Percentiles rank a stretch among this genome's conserved stretches.
Conservation (phyloP, 2,329 filamentous ascomycete genomes). For the Claviceps monticola region DNA sequence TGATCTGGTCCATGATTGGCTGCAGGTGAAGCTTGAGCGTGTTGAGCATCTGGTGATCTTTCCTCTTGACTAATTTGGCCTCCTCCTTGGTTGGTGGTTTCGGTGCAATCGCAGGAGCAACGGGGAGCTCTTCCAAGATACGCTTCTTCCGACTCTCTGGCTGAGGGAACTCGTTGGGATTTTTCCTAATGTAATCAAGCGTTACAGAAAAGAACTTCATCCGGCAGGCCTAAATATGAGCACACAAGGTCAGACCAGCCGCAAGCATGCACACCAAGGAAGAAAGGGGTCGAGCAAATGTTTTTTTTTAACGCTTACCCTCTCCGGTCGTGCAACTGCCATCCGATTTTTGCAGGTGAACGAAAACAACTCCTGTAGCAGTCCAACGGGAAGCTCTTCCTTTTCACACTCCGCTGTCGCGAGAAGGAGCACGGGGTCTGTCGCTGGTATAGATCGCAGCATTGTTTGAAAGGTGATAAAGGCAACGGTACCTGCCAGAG, state of each 20-base stretch:
- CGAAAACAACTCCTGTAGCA: conserved; percentile 71
- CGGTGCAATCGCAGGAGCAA: conserved; percentile 60
- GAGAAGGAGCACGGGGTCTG: conserved; percentile 76
- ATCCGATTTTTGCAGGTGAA: conserved; percentile 71
- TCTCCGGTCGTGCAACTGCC: conserved; percentile 51
- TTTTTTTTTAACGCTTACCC: conserved; percentile 27
- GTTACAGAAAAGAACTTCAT: conserved; percentile 67
- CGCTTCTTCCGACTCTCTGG: conserved; percentile 77
- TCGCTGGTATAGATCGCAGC: conserved; percentile 70
- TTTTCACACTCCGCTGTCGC: conserved; percentile 64
- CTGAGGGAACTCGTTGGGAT: conserved; percentile 77
- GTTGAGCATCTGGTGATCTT: conserved; percentile 74
- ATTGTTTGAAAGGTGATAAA: conserved; percentile 75
- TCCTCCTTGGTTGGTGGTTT: conserved; percentile 62
- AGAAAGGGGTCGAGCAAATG: too few relatives aligned
- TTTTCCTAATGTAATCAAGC: conserved; percentile 61
- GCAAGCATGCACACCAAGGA: neutral
- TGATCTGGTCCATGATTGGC: conserved; percentile 95
- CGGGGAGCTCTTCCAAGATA: conserved; percentile 59
- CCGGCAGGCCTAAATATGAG: conserved; percentile 37
- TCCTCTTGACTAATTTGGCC: conserved; percentile 63
- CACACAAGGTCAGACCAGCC: neutral
- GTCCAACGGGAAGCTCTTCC: conserved; percentile 44
- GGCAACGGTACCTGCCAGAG: conserved; percentile 45
- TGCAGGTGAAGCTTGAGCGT: conserved; percentile 78